These are phyloP conservation scores for Diaporthe australafricana DNA, from an alignment of 2,329 filamentous ascomycete species.

Conservation along the genomic window DNA sequence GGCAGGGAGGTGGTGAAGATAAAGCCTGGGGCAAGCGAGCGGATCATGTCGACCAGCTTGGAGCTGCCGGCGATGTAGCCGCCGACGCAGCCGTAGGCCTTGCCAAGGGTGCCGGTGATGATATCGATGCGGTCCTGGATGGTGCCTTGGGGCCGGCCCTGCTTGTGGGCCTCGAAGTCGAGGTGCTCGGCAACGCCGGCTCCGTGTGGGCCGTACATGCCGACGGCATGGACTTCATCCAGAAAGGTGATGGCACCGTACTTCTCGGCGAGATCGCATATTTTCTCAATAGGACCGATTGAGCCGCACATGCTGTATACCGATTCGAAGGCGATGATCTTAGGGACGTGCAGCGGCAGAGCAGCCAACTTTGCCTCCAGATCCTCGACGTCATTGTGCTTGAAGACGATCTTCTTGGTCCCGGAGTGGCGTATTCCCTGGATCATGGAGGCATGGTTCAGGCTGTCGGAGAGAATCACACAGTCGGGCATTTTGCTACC, in stretches of 20 bases:
- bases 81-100: constrained; percentile 97
- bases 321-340: constrained; percentile 98
- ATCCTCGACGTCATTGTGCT: constrained; percentile 96
- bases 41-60: constrained; percentile 90
- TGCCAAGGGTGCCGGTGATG: constrained; percentile 96
- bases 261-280: constrained; percentile 96
- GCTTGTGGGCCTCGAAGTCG: constrained; percentile 87
- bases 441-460: constrained; percentile 99
- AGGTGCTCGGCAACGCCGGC: constrained; percentile 98
- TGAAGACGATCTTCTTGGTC: constrained; percentile 97
- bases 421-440: constrained; percentile 98
- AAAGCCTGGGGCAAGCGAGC: constrained; percentile 95
- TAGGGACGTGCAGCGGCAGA: constrained; percentile 85
- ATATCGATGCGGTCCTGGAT: constrained; percentile 98
- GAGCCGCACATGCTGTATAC: constrained; percentile 99
- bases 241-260: constrained; percentile 98
- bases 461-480: constrained; percentile 95
- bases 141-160: constrained; percentile 81
- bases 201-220: constrained; percentile 97
- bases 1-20: constrained; percentile 99
- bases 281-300: constrained; percentile 93
- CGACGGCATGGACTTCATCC: constrained; percentile 98
- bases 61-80: constrained; percentile 95
- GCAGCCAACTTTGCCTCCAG: constrained; percentile 92
- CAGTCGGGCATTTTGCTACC: constrained; percentile 96